phyloP scores from a whole-genome alignment of 1,284 basidiomycete genomes.

The Ceratorhiza oryzae-sativae region DNA sequence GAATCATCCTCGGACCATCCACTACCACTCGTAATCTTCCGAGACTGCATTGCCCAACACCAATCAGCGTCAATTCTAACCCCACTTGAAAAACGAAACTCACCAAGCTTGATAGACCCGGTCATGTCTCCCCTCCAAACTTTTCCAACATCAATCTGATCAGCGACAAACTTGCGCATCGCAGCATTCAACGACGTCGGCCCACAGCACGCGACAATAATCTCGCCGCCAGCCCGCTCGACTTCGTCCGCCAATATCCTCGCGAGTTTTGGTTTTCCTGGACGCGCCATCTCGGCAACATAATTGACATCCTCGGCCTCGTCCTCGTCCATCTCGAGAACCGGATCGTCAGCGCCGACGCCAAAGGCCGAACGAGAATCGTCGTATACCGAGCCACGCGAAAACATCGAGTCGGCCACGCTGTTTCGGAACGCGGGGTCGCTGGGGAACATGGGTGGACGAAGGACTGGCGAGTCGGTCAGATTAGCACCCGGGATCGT shows the following conservation, averaged over 20 bases:
- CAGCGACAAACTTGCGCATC: constrained; percentile 71
- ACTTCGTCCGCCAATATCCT: constrained; percentile 73
- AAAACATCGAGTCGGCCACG: constrained; percentile 25
- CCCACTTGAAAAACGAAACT: background rate
- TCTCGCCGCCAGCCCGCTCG: constrained; percentile 60
- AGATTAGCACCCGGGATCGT: background rate
- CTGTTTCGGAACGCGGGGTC: constrained; percentile 28
- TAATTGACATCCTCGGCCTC: constrained; percentile 73
- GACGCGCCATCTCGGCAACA: constrained; percentile 72
- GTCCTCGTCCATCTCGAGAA: constrained; percentile 66
- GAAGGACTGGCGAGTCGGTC: constrained; percentile 19
- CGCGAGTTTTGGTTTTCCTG: constrained; percentile 77
- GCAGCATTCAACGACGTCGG: constrained; percentile 75
- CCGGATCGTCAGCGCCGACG: constrained; percentile 48
- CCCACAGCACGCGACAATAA: constrained; percentile 81
- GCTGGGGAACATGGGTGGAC: background rate
- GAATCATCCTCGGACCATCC: too few species aligned
- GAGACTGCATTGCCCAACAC: constrained; percentile 5
- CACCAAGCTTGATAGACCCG: constrained; percentile 57
- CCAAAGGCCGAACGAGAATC: constrained; percentile 41
- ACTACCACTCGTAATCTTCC: constrained; percentile 35
- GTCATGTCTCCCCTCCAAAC: constrained; percentile 67
- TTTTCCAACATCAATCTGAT: constrained; percentile 65
- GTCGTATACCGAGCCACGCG: constrained; percentile 8
- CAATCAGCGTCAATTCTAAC: background rate